phyloP scores from a whole-genome alignment of 352 stramenopile genomes.

The Phytophthora pseudosyringae region DNA sequence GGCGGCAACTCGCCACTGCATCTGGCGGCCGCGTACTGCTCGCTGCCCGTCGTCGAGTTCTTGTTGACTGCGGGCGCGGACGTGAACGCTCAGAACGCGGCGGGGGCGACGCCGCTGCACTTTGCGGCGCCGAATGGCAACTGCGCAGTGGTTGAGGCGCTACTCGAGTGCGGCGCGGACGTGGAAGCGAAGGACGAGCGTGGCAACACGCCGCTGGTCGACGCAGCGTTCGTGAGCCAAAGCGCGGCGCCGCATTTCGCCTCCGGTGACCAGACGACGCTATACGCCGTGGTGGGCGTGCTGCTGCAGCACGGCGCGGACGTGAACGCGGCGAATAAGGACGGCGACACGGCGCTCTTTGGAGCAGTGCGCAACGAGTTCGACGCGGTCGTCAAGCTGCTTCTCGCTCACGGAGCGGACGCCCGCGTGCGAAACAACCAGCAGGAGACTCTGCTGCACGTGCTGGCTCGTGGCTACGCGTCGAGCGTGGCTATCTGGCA shows the following conservation, averaged over 20 bases:
- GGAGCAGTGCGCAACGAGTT: conserved; percentile 31
- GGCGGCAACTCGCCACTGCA: conserved; percentile 49
- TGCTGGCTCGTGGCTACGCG: conserved; percentile 37
- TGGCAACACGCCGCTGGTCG: conserved; percentile 47
- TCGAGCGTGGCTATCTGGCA: conserved; percentile 35
- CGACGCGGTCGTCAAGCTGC: conserved; percentile 25
- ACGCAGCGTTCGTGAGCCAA: conserved; percentile 47
- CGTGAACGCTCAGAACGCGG: conserved; percentile 37
- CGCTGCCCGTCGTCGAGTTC: conserved; percentile 12
- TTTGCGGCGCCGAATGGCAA: conserved; percentile 47
- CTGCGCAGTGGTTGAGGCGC: conserved; percentile 25
- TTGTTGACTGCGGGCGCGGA: conserved; percentile 35
- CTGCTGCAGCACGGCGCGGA: conserved; percentile 38
- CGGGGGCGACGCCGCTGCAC: conserved; percentile 36
- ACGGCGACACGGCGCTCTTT: conserved; percentile 42
- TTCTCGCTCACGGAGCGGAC: conserved; percentile 28
- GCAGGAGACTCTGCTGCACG: conserved; percentile 28
- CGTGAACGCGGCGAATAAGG: conserved; percentile 33
- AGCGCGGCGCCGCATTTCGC: conserved; percentile 36
- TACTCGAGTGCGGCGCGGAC: conserved; percentile 39
- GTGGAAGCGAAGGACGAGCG: conserved; percentile 32
- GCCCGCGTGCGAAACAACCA: conserved; percentile 22
- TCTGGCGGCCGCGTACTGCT: conserved; percentile 45
- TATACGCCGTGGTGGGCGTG: conserved; percentile 33
- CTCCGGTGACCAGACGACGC: conserved; percentile 37